Base-by-base conservation (phyloP, 805 yeast species). In the Suhomyces kilbournensis region DNA sequence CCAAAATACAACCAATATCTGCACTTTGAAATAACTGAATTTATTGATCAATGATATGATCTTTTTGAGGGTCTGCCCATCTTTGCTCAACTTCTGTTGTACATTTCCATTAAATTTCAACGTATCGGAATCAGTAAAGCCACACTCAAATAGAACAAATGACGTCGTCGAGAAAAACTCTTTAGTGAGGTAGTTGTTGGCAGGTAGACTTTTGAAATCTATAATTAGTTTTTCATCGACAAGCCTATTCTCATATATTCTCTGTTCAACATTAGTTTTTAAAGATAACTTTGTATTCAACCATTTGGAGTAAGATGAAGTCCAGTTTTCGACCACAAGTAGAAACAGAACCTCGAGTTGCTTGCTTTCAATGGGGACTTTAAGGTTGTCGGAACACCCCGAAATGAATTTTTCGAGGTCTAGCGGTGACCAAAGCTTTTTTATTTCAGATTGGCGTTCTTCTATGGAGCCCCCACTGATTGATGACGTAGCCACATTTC, bases 111-210 rank as follows among this genome's bases (percentile, higher is more conserved):
- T 42, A 5, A 17, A 17, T 17, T 38, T 38, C 10, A 30, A 32
- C 22, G 57, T 55, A 8, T 53, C 60, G 7, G 57, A 49, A 19
- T 64, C 59, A 2, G 69, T 58, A 22, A 77, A 59, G 2, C 88
- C 88, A 56, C 84, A 73, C 56, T 82, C 84, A 58, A 83, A 71
- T 3, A 84, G 55, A 4, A 84, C 50, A 49, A 80, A 74, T 0
- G 77, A 70, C 4, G 78, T 63, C 20, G 67, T 64, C 25, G 67
- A 60, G 57, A 80, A 79, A 47, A 70, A 70, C 7, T 64, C 65
- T 28, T 68, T 68, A 23, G 71, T 70, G 23, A 71, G 55, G 49
- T 70, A 65, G 22, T 70, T 63, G 14, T 67, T 70, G 9, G 60
- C 54, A 0, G 83, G 81, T 40, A 82, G 65, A 20, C 81, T 71